Percentiles rank a stretch among this genome's conserved stretches.
Conservation (phyloP, 2,329 filamentous ascomycete species). For the Claviceps capensis region DNA sequence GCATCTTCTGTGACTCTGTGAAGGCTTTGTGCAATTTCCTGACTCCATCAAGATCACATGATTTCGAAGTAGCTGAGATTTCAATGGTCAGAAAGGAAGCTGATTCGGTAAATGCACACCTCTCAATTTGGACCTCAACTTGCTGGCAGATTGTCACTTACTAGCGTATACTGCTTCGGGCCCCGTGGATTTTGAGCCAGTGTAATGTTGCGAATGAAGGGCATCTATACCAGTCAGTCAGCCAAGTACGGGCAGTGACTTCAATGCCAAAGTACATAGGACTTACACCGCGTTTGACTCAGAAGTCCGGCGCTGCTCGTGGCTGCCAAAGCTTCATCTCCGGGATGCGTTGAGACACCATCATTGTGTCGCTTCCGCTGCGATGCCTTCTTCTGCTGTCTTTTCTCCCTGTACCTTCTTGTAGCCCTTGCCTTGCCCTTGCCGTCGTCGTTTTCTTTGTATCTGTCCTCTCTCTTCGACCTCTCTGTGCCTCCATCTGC, state of each 20-base stretch:
- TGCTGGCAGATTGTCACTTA: neutral
- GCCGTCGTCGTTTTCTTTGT: neutral
- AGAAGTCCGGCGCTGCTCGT: neutral
- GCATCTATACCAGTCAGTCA: neutral
- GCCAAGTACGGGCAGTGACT: neutral
- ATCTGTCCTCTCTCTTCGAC: neutral
- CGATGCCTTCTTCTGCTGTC: neutral
- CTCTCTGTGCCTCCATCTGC: neutral
- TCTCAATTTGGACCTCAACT: neutral
- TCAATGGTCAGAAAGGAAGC: neutral
- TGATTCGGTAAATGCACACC: neutral
- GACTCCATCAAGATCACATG: neutral
- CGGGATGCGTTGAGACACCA: neutral
- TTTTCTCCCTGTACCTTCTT: neutral
- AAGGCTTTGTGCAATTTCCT: slow-evolving; percentile 1
- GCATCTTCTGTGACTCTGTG: neutral
- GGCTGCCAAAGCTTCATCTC: neutral
- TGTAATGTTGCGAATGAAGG: neutral
- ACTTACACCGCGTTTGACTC: neutral
- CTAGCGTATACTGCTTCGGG: neutral
- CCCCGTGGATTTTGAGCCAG: neutral
- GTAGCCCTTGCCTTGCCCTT: neutral
- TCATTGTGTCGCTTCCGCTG: slow-evolving; percentile 1
- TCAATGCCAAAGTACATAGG: neutral
- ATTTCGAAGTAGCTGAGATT: neutral